These are phyloP conservation scores for Paspalum vaginatum DNA, from an alignment of 176 grass and related monocot species.

Conservation along the genomic window DNA sequence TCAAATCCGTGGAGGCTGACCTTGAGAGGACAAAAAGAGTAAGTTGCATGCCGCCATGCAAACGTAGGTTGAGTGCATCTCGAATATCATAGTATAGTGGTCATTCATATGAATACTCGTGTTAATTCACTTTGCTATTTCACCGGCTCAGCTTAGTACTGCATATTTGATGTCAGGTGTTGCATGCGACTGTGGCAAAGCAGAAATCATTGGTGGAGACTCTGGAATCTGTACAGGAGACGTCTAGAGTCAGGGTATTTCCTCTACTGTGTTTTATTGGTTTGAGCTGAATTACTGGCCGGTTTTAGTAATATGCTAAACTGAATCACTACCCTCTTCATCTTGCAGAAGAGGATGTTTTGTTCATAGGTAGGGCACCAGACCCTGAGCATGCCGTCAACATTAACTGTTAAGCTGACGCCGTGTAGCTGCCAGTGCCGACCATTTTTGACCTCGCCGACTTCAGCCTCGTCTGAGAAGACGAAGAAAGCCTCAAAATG, in stretches of 20 bases:
- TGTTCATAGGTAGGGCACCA: conserved; percentile 60
- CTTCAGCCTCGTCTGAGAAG: conserved; percentile 5
- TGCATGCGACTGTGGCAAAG: conserved; percentile 57
- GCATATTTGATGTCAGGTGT: conserved; percentile 33
- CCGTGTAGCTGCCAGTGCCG: conserved; percentile 26
- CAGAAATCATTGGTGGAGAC: conserved; percentile 69
- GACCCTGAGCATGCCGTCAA: not conserved
- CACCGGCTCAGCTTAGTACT: not conserved
- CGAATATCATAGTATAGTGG: not conserved
- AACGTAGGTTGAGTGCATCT: not conserved
- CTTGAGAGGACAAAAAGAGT: conserved; percentile 76
- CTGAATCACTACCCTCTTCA: not conserved
- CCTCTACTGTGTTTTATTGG: not conserved
- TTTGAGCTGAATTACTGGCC: not conserved
- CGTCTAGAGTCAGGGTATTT: conserved; percentile 65
- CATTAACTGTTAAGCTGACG: conserved; percentile 22
- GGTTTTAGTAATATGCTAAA: not conserved
- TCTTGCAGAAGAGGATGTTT: conserved; percentile 71
- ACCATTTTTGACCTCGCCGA: conserved; percentile 52
- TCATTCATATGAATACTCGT: not conserved
- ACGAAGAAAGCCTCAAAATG: not conserved
- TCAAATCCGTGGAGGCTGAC: conserved; percentile 85
- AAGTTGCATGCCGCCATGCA: conserved; percentile 1
- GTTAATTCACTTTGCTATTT: not conserved
- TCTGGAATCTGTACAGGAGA: conserved; percentile 71